Evolutionary conservation across 768 basidiomycete species (phyloP).

Genomic region (Imleria badia): DNA sequence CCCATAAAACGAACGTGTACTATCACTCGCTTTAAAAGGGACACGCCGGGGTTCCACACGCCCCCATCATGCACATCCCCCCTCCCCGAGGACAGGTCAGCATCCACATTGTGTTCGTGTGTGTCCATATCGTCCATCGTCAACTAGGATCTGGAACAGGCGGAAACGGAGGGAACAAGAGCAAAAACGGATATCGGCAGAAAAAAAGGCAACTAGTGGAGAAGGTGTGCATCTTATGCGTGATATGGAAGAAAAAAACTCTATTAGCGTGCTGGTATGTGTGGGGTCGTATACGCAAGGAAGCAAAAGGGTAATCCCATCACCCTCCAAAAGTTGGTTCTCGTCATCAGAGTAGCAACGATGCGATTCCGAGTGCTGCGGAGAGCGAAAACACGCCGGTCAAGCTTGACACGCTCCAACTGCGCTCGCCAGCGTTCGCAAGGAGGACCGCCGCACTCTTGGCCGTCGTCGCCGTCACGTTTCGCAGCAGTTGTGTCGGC

Average conservation of each 20-base stretch:
- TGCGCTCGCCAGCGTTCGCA: conserved; percentile 27
- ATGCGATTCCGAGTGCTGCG: conserved; percentile 22
- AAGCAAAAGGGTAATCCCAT: background rate
- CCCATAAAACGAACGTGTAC: background rate
- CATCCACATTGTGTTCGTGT: conserved; percentile 14
- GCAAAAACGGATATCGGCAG: background rate
- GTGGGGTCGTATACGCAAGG: conserved; percentile 5
- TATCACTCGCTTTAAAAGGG: background rate
- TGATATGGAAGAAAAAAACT: conserved; percentile 1
- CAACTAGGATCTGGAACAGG: conserved; percentile 10
- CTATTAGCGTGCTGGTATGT: conserved; percentile 27
- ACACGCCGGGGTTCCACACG: background rate
- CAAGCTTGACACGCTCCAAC: conserved; percentile 15
- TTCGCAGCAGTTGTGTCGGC: conserved; percentile 67
- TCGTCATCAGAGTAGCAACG: conserved; percentile 23
- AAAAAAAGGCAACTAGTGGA: background rate
- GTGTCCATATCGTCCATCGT: conserved; percentile 26
- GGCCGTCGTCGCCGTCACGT: conserved; percentile 36
- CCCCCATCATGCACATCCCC: background rate
- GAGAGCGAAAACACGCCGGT: conserved; percentile 11
- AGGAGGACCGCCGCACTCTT: conserved; percentile 13
- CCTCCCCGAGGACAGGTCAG: conserved; percentile 12
- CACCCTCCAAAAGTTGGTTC: background rate
- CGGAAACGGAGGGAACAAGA: background rate
- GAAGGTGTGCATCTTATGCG: conserved; percentile 6